Base-by-base conservation (phyloP, 176 grass and related monocot genomes). In the Saccharum spontaneum region DNA sequence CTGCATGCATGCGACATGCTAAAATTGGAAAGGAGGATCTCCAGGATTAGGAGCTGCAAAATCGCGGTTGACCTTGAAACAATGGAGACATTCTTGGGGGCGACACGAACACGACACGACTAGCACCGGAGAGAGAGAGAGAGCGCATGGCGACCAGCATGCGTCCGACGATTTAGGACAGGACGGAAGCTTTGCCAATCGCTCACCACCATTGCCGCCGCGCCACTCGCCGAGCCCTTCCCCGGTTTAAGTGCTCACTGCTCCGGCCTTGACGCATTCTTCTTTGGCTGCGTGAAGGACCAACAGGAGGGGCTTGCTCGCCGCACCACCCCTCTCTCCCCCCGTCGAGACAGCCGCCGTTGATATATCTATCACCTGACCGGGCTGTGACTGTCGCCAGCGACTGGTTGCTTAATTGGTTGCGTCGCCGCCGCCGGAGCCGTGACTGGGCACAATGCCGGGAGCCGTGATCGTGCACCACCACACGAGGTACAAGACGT, bases 401-500 rank as follows among this genome's bases (percentile, higher is more conserved):
- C 15, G 23, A 30, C 23, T 9, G 69, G 24, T 14, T 46, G 18
- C 1, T 22, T 16, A 18, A 15, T 69, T 41, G n/a, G 41, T 73
- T 73, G 41, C 70, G 5, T 17, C 28, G 61, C n/a, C n/a, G 59
- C 54, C 54, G 20, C 54, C 54, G 41, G 49, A 24, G 9, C 59
- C 59, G 59, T 62, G 59, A 62, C n/a, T 24, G 20, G 46, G 30
- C 68, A 83, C 67, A 76, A 91, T 91, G 89, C 48, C 89, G 49
- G 89, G 89, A 43, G 76, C 81, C 11, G 69, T 91, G 76, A 84
- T 91, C 49, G 89, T 91, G 34, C 89, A 91, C 76, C 89, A 90
- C 89, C 85, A 87, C 5, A 57, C 39, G 4, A 84, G 81, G 85
- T 36, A 87, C 84, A 90, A 90, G 85, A 87, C 85, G 23, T 87